Base-by-base conservation (phyloP, 768 basidiomycete species). In the Dacryopinax primogenitus region DNA sequence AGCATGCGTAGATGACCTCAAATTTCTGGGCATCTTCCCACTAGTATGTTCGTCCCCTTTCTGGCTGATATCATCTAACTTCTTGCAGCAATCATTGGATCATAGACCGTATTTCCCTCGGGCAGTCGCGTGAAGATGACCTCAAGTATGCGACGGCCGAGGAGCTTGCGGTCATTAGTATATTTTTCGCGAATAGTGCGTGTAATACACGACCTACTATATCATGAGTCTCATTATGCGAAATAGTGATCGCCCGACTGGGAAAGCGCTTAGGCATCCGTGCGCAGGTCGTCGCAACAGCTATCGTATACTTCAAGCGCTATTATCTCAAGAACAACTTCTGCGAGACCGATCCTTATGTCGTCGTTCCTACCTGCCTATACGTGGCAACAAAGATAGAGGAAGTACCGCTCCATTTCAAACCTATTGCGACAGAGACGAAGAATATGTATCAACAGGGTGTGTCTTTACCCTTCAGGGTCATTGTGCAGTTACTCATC, bases 341-440 rank as follows among this genome's bases (percentile, higher is more conserved):
- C 72, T 92, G 90, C 77, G 93, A 96, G 73, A 97, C 95, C 0
- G 96, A 98, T 69, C 92, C 92, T 0, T 93, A 90, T 70, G 79
- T 94, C 65, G 93, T 97, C 62, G 85, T 93, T 45, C 85, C 92
- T 0, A 91, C 93, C 0, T 99, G 95, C 76, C 86, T 87, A 68
- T 98, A 97, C 74, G 87, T 98, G 34, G 94, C 95, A 9, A 91
- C 94, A 0, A 99, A 99, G 74, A 92, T 93, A 0, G 96, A 99
- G 72, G 96, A 99, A 74, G 90, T 87, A 0, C 94, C 96, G 0
- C 82, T 92, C 0, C 92, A 94, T 72, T 92, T 98, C 77, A 97
- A 97, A 78, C 88, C 83, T 68, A 86, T 97, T 32, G 86, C 95
- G 30, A 76, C 84, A 1, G 94, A 97, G 51, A 58, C 51, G 13